Conservation (phyloP, 1,139 yeast species). For the Pichia sp. region DNA sequence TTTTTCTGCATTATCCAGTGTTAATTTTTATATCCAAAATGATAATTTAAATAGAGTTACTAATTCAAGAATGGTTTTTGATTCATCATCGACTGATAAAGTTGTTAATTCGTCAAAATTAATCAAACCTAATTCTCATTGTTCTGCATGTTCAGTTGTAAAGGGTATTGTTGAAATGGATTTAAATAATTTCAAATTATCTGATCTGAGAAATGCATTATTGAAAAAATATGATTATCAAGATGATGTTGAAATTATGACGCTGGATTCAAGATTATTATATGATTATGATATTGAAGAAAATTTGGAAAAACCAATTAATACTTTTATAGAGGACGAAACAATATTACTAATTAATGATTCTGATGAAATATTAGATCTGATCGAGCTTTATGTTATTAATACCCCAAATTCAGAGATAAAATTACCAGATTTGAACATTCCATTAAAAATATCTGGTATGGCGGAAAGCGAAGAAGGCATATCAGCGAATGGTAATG, state of each 20-base stretch:
- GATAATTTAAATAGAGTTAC: slow-evolving; percentile 24
- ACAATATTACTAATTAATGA: slow-evolving; percentile 66
- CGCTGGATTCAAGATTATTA: slow-evolving; percentile 53
- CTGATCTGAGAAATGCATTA: slow-evolving; percentile 42
- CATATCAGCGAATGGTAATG: slow-evolving; percentile 3
- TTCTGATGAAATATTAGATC: slow-evolving; percentile 63
- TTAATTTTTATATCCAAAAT: slow-evolving; percentile 41
- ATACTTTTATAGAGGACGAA: slow-evolving; percentile 50
- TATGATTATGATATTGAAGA: slow-evolving; percentile 91
- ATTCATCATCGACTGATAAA: slow-evolving; percentile 58
- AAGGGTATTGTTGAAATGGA: slow-evolving; percentile 44
- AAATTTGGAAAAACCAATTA: slow-evolving; percentile 45
- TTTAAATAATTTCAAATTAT: slow-evolving; percentile 29
- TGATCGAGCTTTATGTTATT: slow-evolving; percentile 59
- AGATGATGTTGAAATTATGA: slow-evolving; percentile 61
- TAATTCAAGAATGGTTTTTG: slow-evolving; percentile 49
- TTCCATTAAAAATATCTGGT: slow-evolving; percentile 19
- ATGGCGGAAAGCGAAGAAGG: too few relatives aligned
- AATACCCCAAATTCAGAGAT: slow-evolving; percentile 26
- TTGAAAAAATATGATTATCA: slow-evolving; percentile 47
- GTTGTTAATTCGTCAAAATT: slow-evolving; percentile 61
- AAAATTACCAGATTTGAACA: slow-evolving; percentile 31
- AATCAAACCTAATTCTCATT: slow-evolving; percentile 55
- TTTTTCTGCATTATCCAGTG: slow-evolving; percentile 66
- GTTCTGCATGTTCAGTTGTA: slow-evolving; percentile 68